Evolutionary conservation across 176 grass and related monocot genomes (phyloP).

Genomic region (Canna indica): DNA sequence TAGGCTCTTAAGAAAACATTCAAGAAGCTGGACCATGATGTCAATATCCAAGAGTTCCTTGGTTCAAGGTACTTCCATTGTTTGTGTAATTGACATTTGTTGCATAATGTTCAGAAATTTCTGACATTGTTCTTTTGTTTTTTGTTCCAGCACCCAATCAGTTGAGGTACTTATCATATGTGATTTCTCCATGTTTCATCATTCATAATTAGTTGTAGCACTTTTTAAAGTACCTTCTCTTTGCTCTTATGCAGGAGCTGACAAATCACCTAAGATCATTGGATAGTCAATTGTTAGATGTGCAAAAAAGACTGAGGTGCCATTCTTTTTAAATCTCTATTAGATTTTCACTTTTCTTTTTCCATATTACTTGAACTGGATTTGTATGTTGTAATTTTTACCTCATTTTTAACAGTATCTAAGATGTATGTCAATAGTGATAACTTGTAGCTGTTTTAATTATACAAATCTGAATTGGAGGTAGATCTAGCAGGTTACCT

Average conservation of each 20-base stretch:
- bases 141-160: conserved; percentile 24
- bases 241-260: conserved; percentile 5
- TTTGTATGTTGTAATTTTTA: neutral
- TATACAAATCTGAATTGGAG: neutral
- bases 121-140: conserved; percentile 18
- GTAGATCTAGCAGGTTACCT: neutral
- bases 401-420: neutral
- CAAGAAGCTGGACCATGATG: conserved; percentile 38
- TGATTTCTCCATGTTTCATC: neutral
- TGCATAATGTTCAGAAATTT: neutral
- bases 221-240: neutral
- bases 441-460: neutral
- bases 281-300: conserved; percentile 15
- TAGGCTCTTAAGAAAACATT: conserved; percentile 37
- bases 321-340: conserved; percentile 2
- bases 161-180: conserved; percentile 26
- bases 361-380: neutral
- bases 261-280: conserved; percentile 18
- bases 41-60: conserved; percentile 30
- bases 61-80: conserved; percentile 13
- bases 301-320: conserved; percentile 17
- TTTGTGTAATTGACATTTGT: conserved; percentile 5
- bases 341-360: neutral
- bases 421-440: neutral
- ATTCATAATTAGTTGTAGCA: neutral